phyloP scores from a whole-genome alignment of 352 stramenopile species.

The Phytopythium delawarense region DNA sequence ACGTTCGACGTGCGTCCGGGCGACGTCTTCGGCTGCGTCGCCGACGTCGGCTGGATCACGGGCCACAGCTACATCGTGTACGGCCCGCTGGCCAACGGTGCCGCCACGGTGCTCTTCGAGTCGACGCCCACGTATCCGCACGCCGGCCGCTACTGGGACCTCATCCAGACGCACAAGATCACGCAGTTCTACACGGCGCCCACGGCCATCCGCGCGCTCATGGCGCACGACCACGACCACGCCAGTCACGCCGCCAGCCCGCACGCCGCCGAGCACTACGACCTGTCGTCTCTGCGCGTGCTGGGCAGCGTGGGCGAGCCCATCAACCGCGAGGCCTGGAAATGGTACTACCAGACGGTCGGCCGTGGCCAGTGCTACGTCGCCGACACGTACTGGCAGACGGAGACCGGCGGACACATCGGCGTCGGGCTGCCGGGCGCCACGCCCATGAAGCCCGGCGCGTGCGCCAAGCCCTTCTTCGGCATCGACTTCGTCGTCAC shows the following conservation, averaged over 20 bases:
- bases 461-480: conserved; percentile 95
- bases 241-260: conserved; percentile 66
- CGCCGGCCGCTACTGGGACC: conserved; percentile 94
- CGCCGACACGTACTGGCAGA: conserved; percentile 98
- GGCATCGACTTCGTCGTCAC: conserved; percentile 91
- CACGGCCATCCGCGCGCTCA: conserved; percentile 97
- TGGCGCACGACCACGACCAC: conserved; percentile 92
- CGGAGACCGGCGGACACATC: conserved; percentile 96
- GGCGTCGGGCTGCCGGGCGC: conserved; percentile 92
- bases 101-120: conserved; percentile 99
- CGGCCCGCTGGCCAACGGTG: conserved; percentile 94
- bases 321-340: conserved; percentile 97
- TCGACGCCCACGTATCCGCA: conserved; percentile 96
- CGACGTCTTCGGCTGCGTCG: conserved; percentile 94
- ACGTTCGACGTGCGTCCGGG: conserved; percentile 86
- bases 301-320: conserved; percentile 98
- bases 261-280: conserved; percentile 48
- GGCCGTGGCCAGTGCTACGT: conserved; percentile 89
- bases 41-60: conserved; percentile 97
- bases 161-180: conserved; percentile 96
- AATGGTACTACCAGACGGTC: conserved; percentile 96
- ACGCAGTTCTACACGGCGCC: conserved; percentile 94
- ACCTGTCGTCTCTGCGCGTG: conserved; percentile 91
- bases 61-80: conserved; percentile 98
- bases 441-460: conserved; percentile 90